Conservation (phyloP, 495 filamentous ascomycete species). For the Penicillium paxilli region DNA sequence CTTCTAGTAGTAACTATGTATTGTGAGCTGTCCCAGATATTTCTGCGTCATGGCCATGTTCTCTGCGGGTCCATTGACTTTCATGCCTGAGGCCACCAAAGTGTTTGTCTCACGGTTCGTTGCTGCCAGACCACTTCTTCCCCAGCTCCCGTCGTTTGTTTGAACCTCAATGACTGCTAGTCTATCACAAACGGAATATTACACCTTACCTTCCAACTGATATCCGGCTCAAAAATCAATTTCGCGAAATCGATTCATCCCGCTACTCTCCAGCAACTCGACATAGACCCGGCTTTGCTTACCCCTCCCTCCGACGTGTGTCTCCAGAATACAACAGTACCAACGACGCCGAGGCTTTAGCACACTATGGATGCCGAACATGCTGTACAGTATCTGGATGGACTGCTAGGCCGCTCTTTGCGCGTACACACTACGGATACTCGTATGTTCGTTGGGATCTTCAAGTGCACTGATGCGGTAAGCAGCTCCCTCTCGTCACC, state of each 20-base stretch:
- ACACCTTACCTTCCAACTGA: too few relatives aligned
- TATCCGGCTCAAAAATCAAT: too few relatives aligned
- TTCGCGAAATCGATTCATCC: neutral
- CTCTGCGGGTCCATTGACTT: neutral
- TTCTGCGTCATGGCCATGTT: neutral
- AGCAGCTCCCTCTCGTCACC: slow-evolving; percentile 15
- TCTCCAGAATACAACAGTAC: neutral
- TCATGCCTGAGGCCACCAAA: neutral
- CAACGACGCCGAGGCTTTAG: neutral
- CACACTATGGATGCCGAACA: slow-evolving; percentile 41
- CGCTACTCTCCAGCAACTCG: neutral
- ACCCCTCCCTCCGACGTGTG: too few relatives aligned
- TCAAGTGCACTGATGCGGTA: slow-evolving; percentile 95
- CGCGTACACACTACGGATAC: slow-evolving; percentile 80
- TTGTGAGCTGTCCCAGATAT: neutral
- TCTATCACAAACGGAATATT: neutral
- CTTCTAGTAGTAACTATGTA: too few relatives aligned
- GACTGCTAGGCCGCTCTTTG: slow-evolving; percentile 54
- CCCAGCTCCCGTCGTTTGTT: neutral
- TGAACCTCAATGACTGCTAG: neutral
- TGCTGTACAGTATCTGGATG: slow-evolving; percentile 44
- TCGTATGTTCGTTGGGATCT: slow-evolving; percentile 83
- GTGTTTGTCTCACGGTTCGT: neutral
- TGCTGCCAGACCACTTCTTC: neutral
- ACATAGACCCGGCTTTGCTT: neutral